A percentile compares a stretch with the other conserved stretches of the same genome.
Conservation (phyloP, 1,139 yeast genomes). For the Ashbya aceris region DNA sequence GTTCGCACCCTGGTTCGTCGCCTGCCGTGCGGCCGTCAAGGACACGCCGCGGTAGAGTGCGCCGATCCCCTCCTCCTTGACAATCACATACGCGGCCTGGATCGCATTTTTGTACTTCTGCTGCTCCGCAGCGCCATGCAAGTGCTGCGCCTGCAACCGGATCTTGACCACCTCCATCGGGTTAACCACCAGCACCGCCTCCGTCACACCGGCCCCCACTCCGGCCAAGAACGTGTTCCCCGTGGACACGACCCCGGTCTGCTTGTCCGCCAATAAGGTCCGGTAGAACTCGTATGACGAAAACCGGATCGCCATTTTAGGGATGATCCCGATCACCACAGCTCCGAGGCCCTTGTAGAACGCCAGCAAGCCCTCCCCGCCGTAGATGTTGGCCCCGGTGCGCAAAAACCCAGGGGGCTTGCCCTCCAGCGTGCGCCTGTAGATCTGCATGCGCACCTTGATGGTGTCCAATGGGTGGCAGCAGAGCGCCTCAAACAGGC, state of each 20-base stretch:
- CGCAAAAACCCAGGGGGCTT: slow-evolving; percentile 78
- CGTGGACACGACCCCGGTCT: slow-evolving; percentile 60
- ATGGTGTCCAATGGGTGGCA: slow-evolving; percentile 95
- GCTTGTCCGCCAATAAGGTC: slow-evolving; percentile 49
- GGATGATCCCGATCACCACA: slow-evolving; percentile 93
- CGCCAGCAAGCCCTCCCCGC: slow-evolving; percentile 75
- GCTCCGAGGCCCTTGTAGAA: slow-evolving; percentile 95
- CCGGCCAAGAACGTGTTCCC: slow-evolving; percentile 79
- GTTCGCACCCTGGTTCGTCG: slow-evolving; percentile 97
- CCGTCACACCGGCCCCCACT: slow-evolving; percentile 96
- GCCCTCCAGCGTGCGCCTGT: slow-evolving; percentile 45
- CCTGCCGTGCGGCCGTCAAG: slow-evolving; percentile 95
- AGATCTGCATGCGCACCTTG: slow-evolving; percentile 93
- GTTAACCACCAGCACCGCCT: slow-evolving; percentile 87
- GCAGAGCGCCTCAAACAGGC: slow-evolving; percentile 88
- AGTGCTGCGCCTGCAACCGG: slow-evolving; percentile 91
- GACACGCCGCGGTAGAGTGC: slow-evolving; percentile 93
- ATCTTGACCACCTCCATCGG: slow-evolving; percentile 97
- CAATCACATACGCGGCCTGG: slow-evolving; percentile 78
- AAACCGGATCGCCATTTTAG: slow-evolving; percentile 96
- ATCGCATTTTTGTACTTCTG: slow-evolving; percentile 92
- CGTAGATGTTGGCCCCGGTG: slow-evolving; percentile 73
- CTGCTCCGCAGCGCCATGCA: slow-evolving; percentile 25
- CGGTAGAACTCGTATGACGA: slow-evolving; percentile 88
- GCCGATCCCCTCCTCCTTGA: slow-evolving; percentile 82